These are phyloP conservation scores for Kentomonas sorsogonicus DNA, from an alignment of 208 protist genomes.

Conservation along the genomic window DNA sequence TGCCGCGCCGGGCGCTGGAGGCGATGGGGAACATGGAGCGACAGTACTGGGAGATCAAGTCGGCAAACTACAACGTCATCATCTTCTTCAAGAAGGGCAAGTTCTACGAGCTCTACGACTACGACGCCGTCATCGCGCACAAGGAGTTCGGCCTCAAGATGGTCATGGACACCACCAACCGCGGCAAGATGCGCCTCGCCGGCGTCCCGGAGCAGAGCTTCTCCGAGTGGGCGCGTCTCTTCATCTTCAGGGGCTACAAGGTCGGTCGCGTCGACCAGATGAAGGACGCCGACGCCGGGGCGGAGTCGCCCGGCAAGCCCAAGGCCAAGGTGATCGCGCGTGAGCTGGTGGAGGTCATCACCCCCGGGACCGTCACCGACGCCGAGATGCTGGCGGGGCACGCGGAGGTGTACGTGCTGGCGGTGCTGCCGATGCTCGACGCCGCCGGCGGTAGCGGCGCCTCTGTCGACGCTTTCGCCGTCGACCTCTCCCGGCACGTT, in stretches of 20 bases:
- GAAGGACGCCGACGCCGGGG: conserved; percentile 46
- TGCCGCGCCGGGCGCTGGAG: conserved; percentile 68
- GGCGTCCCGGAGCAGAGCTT: conserved; percentile 93
- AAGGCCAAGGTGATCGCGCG: conserved; percentile 75
- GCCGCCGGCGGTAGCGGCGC: too few species aligned
- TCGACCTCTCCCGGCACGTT: conserved; percentile 75
- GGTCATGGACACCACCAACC: conserved; percentile 76
- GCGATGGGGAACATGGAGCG: conserved; percentile 91
- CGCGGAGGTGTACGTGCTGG: conserved; percentile 58
- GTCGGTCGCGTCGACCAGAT: conserved; percentile 92
- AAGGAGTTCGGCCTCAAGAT: conserved; percentile 93
- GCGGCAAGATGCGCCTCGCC: conserved; percentile 89
- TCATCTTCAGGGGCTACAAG: conserved; percentile 92
- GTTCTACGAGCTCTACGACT: conserved; percentile 95
- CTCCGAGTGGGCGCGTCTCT: conserved; percentile 85
- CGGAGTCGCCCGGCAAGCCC: neutral
- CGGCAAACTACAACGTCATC: conserved; percentile 86
- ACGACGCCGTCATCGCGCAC: conserved; percentile 88
- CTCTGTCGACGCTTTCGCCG: conserved; percentile 80
- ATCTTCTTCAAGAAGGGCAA: conserved; percentile 97
- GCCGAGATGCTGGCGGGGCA: conserved; percentile 72
- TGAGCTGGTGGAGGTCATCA: conserved; percentile 87
- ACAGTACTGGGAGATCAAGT: conserved; percentile 96
- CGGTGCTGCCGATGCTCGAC: conserved; percentile 50
- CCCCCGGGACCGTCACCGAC: conserved; percentile 90